Percentiles rank a stretch among this genome's conserved stretches.
These are phyloP conservation scores for Diaporthe caulivora DNA, from an alignment of 2,329 filamentous ascomycete species.

Conservation along the genomic window DNA sequence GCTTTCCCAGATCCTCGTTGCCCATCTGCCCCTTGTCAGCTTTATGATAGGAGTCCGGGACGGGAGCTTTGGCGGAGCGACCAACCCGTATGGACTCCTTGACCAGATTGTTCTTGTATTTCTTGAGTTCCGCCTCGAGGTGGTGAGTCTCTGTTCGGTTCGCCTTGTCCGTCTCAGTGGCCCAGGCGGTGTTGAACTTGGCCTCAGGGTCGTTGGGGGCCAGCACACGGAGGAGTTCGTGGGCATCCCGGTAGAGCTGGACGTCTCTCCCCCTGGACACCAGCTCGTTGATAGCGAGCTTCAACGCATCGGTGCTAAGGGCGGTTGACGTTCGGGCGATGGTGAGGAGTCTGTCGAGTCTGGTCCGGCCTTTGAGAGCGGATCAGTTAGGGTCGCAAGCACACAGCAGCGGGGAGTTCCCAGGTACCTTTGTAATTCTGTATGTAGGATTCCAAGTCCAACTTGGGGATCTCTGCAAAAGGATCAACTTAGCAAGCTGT, in stretches of 20 bases:
- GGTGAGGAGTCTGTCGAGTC: constrained; percentile 82
- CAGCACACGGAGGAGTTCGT: constrained; percentile 72
- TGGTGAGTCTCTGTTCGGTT: constrained; percentile 79
- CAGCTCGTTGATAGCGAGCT: constrained; percentile 80
- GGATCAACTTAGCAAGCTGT: constrained; percentile 36
- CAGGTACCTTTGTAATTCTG: constrained; percentile 84
- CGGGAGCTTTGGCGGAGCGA: constrained; percentile 21
- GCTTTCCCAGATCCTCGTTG: constrained; percentile 89
- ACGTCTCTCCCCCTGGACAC: constrained; percentile 79
- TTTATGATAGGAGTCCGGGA: too few relatives aligned
- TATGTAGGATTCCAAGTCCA: constrained; percentile 92
- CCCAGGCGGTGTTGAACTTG: constrained; percentile 78
- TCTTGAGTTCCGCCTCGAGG: constrained; percentile 87
- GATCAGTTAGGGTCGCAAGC: constrained; percentile 15
- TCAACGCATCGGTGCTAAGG: constrained; percentile 84
- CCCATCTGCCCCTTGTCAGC: constrained; percentile 75
- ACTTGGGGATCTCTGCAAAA: constrained; percentile 78
- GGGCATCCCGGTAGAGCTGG: constrained; percentile 76
- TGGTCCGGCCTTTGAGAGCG: constrained; percentile 75
- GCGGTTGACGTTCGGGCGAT: constrained; percentile 84
- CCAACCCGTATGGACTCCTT: constrained; percentile 94
- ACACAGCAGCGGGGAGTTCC: not conserved
- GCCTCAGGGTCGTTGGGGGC: constrained; percentile 78
- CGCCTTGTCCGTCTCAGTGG: constrained; percentile 73
- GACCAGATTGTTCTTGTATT: constrained; percentile 96